Conservation (phyloP, 1,284 basidiomycete species). For the Trametes hirsuta region DNA sequence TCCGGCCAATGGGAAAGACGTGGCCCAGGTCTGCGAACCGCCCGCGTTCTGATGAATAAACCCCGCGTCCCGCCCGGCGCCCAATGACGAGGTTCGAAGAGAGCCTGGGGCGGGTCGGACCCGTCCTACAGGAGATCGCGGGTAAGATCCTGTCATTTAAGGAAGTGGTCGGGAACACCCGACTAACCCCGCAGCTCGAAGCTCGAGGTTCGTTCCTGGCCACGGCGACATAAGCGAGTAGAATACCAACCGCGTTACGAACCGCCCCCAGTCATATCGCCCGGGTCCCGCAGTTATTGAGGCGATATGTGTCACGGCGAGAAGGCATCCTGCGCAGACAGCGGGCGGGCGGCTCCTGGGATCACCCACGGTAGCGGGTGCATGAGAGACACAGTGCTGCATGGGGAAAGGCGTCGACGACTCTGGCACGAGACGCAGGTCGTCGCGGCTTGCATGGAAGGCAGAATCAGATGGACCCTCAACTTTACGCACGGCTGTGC, state of each 20-base stretch:
- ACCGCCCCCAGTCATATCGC: too few relatives aligned
- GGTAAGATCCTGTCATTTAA: slow-evolving; percentile 17
- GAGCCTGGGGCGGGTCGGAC: slow-evolving; percentile 8
- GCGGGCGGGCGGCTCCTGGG: too few relatives aligned
- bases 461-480: slow-evolving; percentile 12
- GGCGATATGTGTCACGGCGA: too few relatives aligned
- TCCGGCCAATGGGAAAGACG: slow-evolving; percentile 8
- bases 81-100: slow-evolving; percentile 1
- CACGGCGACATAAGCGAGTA: background rate
- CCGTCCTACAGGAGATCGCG: slow-evolving; percentile 13
- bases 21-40: background rate
- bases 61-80: background rate
- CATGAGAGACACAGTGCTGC: background rate
- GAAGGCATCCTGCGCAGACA: too few relatives aligned
- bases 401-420: background rate
- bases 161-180: background rate
- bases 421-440: background rate
- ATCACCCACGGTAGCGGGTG: background rate
- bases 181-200: background rate
- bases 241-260: background rate
- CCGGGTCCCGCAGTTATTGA: too few relatives aligned
- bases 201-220: too few relatives aligned
- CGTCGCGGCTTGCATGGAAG: background rate
- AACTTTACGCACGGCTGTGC: slow-evolving; percentile 20
- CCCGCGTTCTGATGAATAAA: slow-evolving; percentile 5